Evolutionary conservation across 257 asterid species (phyloP).

Genomic region (Echites panduratus): DNA sequence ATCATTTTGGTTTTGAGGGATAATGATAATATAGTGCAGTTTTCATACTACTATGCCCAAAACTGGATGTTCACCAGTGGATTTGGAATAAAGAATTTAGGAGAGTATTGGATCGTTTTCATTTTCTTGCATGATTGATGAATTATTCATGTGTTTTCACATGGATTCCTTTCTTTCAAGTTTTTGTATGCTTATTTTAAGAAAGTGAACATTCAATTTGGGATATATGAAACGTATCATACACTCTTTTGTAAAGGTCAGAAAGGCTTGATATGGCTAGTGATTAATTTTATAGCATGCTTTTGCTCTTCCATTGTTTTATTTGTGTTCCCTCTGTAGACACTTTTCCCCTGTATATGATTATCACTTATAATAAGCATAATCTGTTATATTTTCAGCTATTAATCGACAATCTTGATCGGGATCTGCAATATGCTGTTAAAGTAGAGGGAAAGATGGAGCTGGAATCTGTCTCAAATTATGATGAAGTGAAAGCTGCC

Average conservation of each 20-base stretch:
- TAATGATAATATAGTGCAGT: neutral
- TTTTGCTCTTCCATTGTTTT: neutral
- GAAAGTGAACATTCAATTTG: neutral
- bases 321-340: neutral
- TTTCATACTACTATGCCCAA: neutral
- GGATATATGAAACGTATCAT: neutral
- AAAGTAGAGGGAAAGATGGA: constrained; percentile 91
- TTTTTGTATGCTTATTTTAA: neutral
- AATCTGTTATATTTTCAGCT: constrained; percentile 39
- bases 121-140: neutral
- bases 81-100: neutral
- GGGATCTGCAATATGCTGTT: constrained; percentile 96
- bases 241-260: neutral
- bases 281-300: neutral
- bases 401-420: constrained; percentile 85
- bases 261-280: neutral
- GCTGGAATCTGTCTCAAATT: constrained; percentile 66
- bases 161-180: neutral
- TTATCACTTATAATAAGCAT: neutral
- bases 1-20: neutral
- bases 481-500: constrained; percentile 78
- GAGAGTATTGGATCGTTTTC: neutral
- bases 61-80: neutral
- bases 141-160: neutral
- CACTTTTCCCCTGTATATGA: neutral